Conservation (phyloP, 352 stramenopile species). For the Globisporangium abappressorium region DNA sequence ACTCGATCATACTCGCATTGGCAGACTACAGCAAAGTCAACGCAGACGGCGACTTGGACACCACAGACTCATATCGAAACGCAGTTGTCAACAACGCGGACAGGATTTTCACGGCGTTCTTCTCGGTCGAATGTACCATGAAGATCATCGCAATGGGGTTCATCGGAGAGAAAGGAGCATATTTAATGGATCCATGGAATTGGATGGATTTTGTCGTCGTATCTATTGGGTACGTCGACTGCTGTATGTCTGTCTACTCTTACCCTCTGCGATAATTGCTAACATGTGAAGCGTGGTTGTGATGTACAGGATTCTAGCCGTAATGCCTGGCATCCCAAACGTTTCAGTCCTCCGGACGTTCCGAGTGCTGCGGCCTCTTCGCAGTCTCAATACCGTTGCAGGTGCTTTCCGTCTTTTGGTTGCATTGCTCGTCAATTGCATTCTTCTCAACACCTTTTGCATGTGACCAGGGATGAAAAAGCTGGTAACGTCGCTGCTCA, state of each 20-base stretch:
- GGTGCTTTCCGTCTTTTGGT: slow-evolving; percentile 19
- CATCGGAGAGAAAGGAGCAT: slow-evolving; percentile 62
- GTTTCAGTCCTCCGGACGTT: slow-evolving; percentile 60
- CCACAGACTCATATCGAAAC: slow-evolving; percentile 41
- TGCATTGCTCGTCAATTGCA: too few species aligned
- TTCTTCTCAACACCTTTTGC: neutral
- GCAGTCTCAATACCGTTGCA: slow-evolving; percentile 57
- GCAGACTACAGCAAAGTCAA: slow-evolving; percentile 73
- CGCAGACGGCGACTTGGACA: slow-evolving; percentile 36
- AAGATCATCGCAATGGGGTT: slow-evolving; percentile 89
- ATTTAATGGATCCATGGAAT: slow-evolving; percentile 88
- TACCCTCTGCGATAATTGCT: neutral
- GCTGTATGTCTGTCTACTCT: neutral
- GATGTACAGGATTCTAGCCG: slow-evolving; percentile 43
- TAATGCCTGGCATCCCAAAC: slow-evolving; percentile 65
- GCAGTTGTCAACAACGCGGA: slow-evolving; percentile 59
- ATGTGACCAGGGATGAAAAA: slow-evolving; percentile 58
- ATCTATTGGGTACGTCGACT: slow-evolving; percentile 55
- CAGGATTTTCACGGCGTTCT: slow-evolving; percentile 59
- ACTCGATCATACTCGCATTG: slow-evolving; percentile 78
- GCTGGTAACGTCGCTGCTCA: slow-evolving; percentile 71
- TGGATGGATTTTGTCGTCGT: slow-evolving; percentile 90
- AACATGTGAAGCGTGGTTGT: neutral
- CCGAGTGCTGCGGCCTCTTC: slow-evolving; percentile 53
- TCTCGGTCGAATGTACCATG: slow-evolving; percentile 86